These are phyloP conservation scores for Rosa lucieae DNA, from an alignment of 306 rosid species.

Conservation along the genomic window DNA sequence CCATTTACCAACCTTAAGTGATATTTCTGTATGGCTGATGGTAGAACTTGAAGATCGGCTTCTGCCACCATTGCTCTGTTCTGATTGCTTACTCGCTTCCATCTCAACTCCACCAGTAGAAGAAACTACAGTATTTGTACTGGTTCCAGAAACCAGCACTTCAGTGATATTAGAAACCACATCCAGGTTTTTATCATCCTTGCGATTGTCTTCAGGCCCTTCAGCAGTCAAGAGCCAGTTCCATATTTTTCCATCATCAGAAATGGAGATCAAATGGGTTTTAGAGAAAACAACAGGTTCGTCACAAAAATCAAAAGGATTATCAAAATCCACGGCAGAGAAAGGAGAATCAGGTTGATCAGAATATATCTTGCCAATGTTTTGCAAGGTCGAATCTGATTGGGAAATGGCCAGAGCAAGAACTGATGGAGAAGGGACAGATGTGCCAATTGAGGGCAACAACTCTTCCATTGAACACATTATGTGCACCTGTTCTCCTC, in stretches of 20 bases:
- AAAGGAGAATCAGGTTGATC: conserved; percentile 66
- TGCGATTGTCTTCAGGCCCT: conserved; percentile 53
- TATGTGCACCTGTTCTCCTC: conserved; percentile 79
- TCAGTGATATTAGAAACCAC: conserved; percentile 36
- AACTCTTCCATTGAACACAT: conserved; percentile 90
- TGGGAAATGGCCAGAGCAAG: conserved; percentile 70
- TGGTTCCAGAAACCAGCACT: conserved; percentile 37
- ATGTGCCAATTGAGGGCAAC: conserved; percentile 89
- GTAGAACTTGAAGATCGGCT: conserved; percentile 37
- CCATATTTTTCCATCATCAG: conserved; percentile 98
- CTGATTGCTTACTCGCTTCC: conserved; percentile 44
- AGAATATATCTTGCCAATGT: conserved; percentile 57
- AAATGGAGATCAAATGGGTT: conserved; percentile 78
- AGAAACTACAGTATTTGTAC: conserved; percentile 35
- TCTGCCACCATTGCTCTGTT: conserved; percentile 35
- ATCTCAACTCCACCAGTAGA: conserved; percentile 38
- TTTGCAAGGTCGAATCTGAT: conserved; percentile 77
- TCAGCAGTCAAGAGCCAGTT: conserved; percentile 88
- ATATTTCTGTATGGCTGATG: conserved; percentile 45
- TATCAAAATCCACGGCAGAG: conserved; percentile 66
- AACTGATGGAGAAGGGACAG: conserved; percentile 84
- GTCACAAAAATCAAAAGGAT: conserved; percentile 80
- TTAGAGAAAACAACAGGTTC: conserved; percentile 57
- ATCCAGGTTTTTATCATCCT: conserved; percentile 43
- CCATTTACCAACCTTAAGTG: conserved; percentile 58